phyloP scores from a whole-genome alignment of 2,329 filamentous ascomycete genomes.

The Tolypocladium paradoxum region DNA sequence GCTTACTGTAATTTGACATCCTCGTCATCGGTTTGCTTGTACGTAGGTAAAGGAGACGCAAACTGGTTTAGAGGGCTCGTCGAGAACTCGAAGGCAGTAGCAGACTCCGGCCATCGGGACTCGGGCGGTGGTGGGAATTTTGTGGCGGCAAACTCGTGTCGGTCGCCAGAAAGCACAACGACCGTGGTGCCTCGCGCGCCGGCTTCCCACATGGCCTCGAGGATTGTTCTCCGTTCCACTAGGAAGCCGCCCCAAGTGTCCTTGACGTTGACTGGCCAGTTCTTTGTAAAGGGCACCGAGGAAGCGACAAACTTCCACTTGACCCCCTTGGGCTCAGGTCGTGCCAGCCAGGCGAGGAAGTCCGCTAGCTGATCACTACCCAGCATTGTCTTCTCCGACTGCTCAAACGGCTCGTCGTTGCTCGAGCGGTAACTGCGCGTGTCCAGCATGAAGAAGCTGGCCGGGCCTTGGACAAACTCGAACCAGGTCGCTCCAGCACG shows the following conservation, averaged over 20 bases:
- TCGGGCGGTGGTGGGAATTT: constrained; percentile 54
- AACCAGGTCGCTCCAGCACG: constrained; percentile 66
- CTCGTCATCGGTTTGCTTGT: constrained; percentile 67
- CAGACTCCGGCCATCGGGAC: constrained; percentile 51
- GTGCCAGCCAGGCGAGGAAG: constrained; percentile 64
- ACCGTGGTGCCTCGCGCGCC: constrained; percentile 67
- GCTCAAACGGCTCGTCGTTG: constrained; percentile 47
- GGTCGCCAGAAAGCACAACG: constrained; percentile 76
- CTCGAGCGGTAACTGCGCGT: constrained; percentile 77
- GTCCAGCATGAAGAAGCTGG: constrained; percentile 89
- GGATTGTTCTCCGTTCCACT: constrained; percentile 62
- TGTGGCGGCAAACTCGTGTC: constrained; percentile 95
- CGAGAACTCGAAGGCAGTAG: constrained; percentile 80
- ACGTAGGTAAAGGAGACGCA: constrained; percentile 75
- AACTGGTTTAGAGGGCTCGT: constrained; percentile 90
- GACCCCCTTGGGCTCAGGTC: constrained; percentile 63
- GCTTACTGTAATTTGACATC: constrained; percentile 76
- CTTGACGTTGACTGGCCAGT: constrained; percentile 79
- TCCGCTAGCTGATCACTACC: constrained; percentile 69
- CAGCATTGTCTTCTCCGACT: constrained; percentile 73
- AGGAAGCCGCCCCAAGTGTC: constrained; percentile 96
- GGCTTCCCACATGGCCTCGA: constrained; percentile 88
- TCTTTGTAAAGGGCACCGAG: constrained; percentile 92
- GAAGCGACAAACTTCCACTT: constrained; percentile 91
- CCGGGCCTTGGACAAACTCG: constrained; percentile 79